Conservation (phyloP, 192 early-diverging fungal species). For the Chytriomyces hyalinus region DNA sequence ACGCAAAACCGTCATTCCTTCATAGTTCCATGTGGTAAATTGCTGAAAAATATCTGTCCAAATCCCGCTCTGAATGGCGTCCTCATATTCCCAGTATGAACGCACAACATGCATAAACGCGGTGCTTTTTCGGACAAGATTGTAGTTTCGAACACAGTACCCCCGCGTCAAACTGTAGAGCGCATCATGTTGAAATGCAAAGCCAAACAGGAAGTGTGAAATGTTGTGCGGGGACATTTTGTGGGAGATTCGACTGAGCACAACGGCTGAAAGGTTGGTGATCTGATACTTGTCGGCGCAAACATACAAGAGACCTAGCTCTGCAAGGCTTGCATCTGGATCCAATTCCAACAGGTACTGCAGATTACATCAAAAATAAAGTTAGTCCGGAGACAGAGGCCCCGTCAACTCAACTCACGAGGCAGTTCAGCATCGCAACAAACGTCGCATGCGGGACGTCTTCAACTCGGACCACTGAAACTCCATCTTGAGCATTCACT, state of each 20-base stretch:
- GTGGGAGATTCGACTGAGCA: background rate
- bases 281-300: slow-evolving; percentile 33
- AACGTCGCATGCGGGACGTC: slow-evolving; percentile 39
- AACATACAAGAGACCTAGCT: background rate
- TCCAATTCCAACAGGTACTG: slow-evolving; percentile 24
- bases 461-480: slow-evolving; percentile 24
- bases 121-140: background rate
- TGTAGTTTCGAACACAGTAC: background rate
- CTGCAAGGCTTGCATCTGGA: background rate
- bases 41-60: background rate
- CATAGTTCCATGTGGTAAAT: background rate
- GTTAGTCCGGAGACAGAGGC: background rate
- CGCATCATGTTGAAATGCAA: slow-evolving; percentile 3
- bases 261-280: background rate
- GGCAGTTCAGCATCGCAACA: slow-evolving; percentile 32
- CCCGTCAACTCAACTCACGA: slow-evolving; percentile 4
- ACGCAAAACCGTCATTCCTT: background rate
- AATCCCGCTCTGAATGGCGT: background rate
- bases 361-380: background rate
- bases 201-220: slow-evolving; percentile 1
- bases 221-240: background rate
- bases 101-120: slow-evolving; percentile 4
- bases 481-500: background rate
- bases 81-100: slow-evolving; percentile 2
- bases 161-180: background rate